Evolutionary conservation across 768 basidiomycete species (phyloP), one percentile per base, ranked within the genome.

Genomic region (Naganishia kalamii): DNA sequence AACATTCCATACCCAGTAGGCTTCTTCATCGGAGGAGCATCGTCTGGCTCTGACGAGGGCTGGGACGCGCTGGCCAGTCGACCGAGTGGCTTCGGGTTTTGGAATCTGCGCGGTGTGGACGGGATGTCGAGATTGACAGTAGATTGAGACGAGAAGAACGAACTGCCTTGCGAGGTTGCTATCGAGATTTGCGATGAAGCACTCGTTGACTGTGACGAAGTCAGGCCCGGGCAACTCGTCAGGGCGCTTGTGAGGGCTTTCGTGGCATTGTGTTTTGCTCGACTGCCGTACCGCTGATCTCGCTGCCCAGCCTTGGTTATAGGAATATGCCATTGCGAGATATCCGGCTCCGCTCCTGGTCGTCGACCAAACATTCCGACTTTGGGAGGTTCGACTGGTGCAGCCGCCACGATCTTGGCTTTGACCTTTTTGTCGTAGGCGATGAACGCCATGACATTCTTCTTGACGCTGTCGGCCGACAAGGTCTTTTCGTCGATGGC

Each of bases 1-100:
- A 57, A 57, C 54, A 57, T 57, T 25, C 54, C 54, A n/a, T 57
- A 57, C 21, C 54, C 54, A 3, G 54, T 57, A 13, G 27, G 21
- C 37, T 41, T 57, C 23, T 57, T 57, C 21, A 15, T 35, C 12
- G 54, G 37, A 25, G 35, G 54, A 8, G 54, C 37, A 21, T 57
- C 54, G 35, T 23, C 54, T 13, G 54, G 37, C 13, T 57, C 54
- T 23, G 54, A 57, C 21, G 35, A 57, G 21, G 43, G 13, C 3
- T 23, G 37, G 37, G 54, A 57, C 15, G 54, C 54, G 29, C 54
- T 57, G 6, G 54, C 54, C 30, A 57, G 21, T 33, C 54, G n/a
- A 35, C 54, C 30, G 4, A 57, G 54, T 4, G 54, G 54, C 40
- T 57, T 57, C 17, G 17, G 23, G 3, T 19, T n/a, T 23, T 10